phyloP scores from a whole-genome alignment of 495 filamentous ascomycete genomes.

The Lichenothelia convexa region DNA sequence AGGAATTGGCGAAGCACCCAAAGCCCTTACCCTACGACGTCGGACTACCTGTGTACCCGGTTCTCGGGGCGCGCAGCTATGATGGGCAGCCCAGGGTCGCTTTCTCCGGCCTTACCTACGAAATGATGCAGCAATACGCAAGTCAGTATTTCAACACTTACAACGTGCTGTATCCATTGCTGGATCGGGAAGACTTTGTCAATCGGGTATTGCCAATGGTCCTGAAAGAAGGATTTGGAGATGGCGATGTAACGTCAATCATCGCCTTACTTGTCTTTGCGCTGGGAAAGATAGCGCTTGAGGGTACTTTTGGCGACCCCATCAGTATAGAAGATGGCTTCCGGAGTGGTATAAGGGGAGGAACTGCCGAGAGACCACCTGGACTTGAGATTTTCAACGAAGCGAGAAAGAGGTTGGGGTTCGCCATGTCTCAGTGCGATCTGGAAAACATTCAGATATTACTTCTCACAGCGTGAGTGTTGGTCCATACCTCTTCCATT shows the following conservation, averaged over 20 bases:
- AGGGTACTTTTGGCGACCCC: constrained; percentile 26
- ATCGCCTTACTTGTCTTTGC: constrained; percentile 38
- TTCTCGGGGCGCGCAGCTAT: constrained; percentile 1
- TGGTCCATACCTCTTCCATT: not conserved
- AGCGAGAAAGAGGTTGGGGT: constrained; percentile 38
- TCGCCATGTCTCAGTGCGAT: constrained; percentile 32
- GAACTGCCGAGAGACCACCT: constrained; percentile 29
- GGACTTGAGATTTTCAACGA: constrained; percentile 41
- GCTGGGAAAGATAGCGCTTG: constrained; percentile 34
- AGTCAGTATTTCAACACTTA: constrained; percentile 37
- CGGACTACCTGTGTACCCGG: constrained; percentile 6
- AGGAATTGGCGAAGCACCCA: constrained; percentile 21
- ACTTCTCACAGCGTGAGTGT: constrained; percentile 31
- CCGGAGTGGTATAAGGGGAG: constrained; percentile 34
- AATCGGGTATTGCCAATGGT: constrained; percentile 27
- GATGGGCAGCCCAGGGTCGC: constrained; percentile 10
- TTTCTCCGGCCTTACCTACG: constrained; percentile 24
- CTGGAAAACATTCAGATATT: constrained; percentile 40
- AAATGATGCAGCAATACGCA: constrained; percentile 30
- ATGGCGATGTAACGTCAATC: constrained; percentile 28
- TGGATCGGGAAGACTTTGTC: constrained; percentile 33
- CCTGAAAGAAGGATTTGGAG: constrained; percentile 28
- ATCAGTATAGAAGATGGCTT: constrained; percentile 23
- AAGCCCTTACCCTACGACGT: constrained; percentile 11
- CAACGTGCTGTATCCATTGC: constrained; percentile 36